phyloP scores from a whole-genome alignment of 257 asterid species.

The Rhazya stricta region DNA sequence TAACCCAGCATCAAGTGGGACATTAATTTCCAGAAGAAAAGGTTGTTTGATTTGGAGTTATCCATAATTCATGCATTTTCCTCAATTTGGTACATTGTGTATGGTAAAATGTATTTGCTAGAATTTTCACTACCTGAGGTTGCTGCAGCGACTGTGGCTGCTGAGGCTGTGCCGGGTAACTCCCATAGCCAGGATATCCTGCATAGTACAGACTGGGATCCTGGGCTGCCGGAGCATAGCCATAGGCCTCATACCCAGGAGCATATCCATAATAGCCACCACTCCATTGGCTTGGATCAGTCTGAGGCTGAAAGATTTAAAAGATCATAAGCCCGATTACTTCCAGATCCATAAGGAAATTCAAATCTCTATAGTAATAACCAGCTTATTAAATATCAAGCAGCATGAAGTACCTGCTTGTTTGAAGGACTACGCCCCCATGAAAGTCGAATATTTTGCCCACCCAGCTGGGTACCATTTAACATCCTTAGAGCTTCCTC shows the following conservation, averaged over 20 bases:
- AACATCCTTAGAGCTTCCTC: conserved; percentile 75
- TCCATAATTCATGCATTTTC: background rate
- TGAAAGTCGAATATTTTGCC: conserved; percentile 84
- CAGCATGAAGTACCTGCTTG: conserved; percentile 51
- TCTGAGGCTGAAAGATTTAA: conserved; percentile 28
- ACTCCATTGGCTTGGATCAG: conserved; percentile 36
- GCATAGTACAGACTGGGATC: conserved; percentile 42
- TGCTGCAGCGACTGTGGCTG: conserved; percentile 51
- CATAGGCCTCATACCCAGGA: conserved; percentile 48
- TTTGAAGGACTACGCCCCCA: conserved; percentile 97
- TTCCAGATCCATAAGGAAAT: conserved; percentile 11
- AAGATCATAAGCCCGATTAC: background rate
- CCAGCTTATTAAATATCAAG: background rate
- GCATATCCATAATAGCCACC: conserved; percentile 43
- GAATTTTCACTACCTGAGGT: conserved; percentile 41
- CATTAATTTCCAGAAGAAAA: background rate
- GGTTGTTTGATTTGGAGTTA: background rate
- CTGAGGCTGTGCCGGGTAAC: conserved; percentile 30
- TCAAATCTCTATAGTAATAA: background rate
- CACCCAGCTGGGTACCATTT: conserved; percentile 75
- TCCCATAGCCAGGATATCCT: conserved; percentile 45
- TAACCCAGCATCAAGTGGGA: too few relatives aligned
- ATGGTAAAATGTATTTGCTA: background rate
- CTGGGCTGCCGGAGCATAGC: conserved; percentile 42
- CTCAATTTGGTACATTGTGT: background rate